These are phyloP conservation scores for Clohesyomyces aquaticus DNA, from an alignment of 495 filamentous ascomycete genomes.

Conservation along the genomic window DNA sequence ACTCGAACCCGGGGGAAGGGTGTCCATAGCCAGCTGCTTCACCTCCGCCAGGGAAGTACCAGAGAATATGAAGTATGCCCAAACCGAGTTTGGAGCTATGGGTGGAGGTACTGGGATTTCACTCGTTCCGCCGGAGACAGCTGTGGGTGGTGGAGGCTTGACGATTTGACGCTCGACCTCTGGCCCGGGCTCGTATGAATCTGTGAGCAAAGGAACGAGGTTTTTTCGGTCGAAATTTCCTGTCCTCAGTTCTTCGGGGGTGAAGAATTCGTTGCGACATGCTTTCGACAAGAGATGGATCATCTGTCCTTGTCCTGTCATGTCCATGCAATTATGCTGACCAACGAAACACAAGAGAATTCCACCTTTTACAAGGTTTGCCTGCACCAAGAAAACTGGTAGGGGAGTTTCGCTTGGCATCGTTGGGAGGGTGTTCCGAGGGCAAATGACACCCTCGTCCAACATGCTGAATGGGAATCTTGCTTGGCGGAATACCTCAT, in stretches of 20 bases:
- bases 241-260: constrained; percentile 49
- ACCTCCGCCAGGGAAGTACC: constrained; percentile 46
- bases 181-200: constrained; percentile 33
- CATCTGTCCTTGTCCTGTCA: constrained; percentile 55
- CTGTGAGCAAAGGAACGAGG: constrained; percentile 49
- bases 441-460: constrained; percentile 54
- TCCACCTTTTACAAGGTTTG: constrained; percentile 57
- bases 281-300: constrained; percentile 59
- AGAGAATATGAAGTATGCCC: constrained; percentile 53
- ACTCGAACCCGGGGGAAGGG: constrained; percentile 29
- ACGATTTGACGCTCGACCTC: constrained; percentile 3
- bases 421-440: constrained; percentile 52
- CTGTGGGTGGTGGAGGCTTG: background rate
- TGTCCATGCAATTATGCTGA: constrained; percentile 59
- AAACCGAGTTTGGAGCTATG: constrained; percentile 41
- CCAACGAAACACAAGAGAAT: constrained; percentile 54
- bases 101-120: constrained; percentile 24
- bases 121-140: constrained; percentile 11
- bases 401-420: constrained; percentile 7
- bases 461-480: constrained; percentile 59
- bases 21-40: constrained; percentile 44
- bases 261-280: constrained; percentile 53
- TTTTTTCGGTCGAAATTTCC: constrained; percentile 53
- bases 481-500: constrained; percentile 49
- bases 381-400: constrained; percentile 58